Evolutionary conservation across 495 filamentous ascomycete species (phyloP), one percentile per base, ranked within the genome.

Genomic region (Penicillium waksmanii): DNA sequence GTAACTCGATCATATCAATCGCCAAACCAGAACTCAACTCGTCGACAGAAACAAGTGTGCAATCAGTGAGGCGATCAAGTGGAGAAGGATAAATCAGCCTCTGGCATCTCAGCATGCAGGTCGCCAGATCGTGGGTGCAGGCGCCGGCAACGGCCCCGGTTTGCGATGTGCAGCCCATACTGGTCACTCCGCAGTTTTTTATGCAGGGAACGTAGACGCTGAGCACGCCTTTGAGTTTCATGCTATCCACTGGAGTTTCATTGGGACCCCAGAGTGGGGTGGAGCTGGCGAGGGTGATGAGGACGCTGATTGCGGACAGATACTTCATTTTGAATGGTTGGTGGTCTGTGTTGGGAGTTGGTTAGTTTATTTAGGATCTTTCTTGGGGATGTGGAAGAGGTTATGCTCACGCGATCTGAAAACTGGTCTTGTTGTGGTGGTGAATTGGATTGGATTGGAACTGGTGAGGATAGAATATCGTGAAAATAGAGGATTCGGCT

Each of bases 241-340:
- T 40, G 36, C 27, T 31, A 9, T 40, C 5, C 43, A 46, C 17
- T 19, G 15, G n/a, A 31, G 27, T 31, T 6, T 31, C 27, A 9
- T 31, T 31, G 1, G 27, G 27, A 9, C 5, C 6, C 27, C 27
- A 31, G 27, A 9, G 5, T 31, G 27, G 27, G 27, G n/a, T 27
- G 11, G 46, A 19, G 46, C 11, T n/a, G 9, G 23, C 21, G 9
- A 48, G 46, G 46, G 11, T n/a, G 46, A 48, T 12, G 11, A 48
- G 21, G 23, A 48, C 8, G 21, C 46, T 48, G 10, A n/a, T 13
- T 23, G 46, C 19, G 46, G 9, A 27, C 2, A 48, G 1, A 18
- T 48, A 48, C 46, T 48, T 48, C 46, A 48, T 48, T 23, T 25
- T 27, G 46, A 12, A 4, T 13, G 36, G 36, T 36, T 38, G 36